phyloP scores from a whole-genome alignment of 1,284 basidiomycete species.

The Ceratobasidium sp. region DNA sequence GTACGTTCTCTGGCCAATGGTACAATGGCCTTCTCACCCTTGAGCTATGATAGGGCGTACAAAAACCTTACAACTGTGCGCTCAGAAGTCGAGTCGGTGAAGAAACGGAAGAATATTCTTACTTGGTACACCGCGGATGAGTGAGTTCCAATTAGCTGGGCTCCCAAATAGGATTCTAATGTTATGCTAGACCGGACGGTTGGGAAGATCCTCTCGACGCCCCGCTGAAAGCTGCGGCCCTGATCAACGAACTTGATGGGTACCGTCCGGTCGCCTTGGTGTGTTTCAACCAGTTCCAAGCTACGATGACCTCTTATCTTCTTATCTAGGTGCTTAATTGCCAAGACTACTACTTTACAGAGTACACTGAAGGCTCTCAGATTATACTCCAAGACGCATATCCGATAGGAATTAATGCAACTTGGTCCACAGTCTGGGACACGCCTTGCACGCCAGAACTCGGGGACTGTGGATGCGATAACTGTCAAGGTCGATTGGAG shows the following conservation, averaged over 20 bases:
- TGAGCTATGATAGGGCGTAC: conserved; percentile 57
- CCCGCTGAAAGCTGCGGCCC: conserved; percentile 61
- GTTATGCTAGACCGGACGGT: conserved; percentile 56
- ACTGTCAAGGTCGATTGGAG: conserved; percentile 59
- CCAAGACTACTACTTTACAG: conserved; percentile 67
- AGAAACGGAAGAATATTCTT: conserved; percentile 67
- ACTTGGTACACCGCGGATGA: conserved; percentile 60
- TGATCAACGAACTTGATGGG: conserved; percentile 70
- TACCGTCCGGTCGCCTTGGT: conserved; percentile 74
- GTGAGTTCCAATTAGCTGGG: conserved; percentile 21
- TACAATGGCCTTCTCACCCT: not conserved
- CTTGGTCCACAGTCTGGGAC: conserved; percentile 61
- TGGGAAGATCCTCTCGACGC: conserved; percentile 68
- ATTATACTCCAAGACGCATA: conserved; percentile 64
- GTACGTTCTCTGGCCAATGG: conserved; percentile 53
- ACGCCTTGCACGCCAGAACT: conserved; percentile 61
- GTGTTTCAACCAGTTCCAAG: not conserved
- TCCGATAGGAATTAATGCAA: conserved; percentile 70
- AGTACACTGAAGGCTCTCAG: conserved; percentile 65
- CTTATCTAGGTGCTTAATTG: conserved; percentile 64
- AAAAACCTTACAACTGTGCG: conserved; percentile 66
- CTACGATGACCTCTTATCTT: conserved; percentile 3
- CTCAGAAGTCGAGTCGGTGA: conserved; percentile 69
- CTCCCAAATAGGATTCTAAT: not conserved
- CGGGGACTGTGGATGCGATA: conserved; percentile 72